Percentiles rank a stretch among this genome's conserved stretches.
Conservation (phyloP, 192 early-diverging fungal species). For the Cetraspora pellucida region DNA sequence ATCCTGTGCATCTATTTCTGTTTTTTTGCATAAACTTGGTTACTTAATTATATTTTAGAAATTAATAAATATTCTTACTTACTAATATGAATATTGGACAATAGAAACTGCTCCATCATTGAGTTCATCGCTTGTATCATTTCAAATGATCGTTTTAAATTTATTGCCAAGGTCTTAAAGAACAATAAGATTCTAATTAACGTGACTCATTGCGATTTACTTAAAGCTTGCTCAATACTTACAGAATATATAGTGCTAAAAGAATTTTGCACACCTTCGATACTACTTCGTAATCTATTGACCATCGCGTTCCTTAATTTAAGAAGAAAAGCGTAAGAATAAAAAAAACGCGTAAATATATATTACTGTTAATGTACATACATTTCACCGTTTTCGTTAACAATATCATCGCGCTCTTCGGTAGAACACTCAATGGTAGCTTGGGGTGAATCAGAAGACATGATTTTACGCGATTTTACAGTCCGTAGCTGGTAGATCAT, state of each 20-base stretch:
- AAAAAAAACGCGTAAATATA: background rate
- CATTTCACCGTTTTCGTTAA: background rate
- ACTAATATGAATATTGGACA: conserved; percentile 44
- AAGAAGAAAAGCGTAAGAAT: background rate
- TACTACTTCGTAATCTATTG: background rate
- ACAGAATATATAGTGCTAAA: conserved; percentile 15
- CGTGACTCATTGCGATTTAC: background rate
- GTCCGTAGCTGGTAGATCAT: too few relatives aligned
- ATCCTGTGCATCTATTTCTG: background rate
- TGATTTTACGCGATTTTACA: too few relatives aligned
- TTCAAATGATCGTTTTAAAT: conserved; percentile 44
- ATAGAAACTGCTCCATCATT: conserved; percentile 45
- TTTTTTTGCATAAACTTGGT: background rate
- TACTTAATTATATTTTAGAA: background rate
- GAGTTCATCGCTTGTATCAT: conserved; percentile 49
- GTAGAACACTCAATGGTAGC: too few relatives aligned
- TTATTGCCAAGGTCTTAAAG: conserved; percentile 41
- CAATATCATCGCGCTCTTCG: too few relatives aligned
- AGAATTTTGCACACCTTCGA: conserved; percentile 21
- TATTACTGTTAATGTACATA: background rate
- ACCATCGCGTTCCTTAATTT: conserved; percentile 1
- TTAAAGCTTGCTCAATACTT: background rate
- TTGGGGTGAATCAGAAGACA: too few relatives aligned
- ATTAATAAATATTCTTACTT: conserved; percentile 23
- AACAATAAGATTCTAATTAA: background rate